Evolutionary conservation across 768 basidiomycete species (phyloP).

Genomic region (Sporobolomyces roseus): DNA sequence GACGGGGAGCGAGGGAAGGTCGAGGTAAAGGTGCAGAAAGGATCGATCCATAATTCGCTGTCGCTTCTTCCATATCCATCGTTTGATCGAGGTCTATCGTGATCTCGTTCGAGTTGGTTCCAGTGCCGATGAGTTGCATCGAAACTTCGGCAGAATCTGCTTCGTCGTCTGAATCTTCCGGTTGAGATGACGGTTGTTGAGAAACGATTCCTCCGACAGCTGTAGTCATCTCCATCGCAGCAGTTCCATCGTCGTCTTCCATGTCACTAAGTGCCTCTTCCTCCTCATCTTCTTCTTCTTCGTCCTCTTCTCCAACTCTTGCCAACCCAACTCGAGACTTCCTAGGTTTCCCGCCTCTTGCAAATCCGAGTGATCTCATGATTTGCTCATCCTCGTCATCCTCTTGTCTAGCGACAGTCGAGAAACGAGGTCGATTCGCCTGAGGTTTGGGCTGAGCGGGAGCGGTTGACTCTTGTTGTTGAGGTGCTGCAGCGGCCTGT

Average conservation of each 20-base stretch:
- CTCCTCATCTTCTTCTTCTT: slow-evolving; percentile 24
- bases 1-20: neutral
- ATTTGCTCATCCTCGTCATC: slow-evolving; percentile 40
- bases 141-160: slow-evolving; percentile 39
- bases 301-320: slow-evolving; percentile 21
- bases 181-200: neutral
- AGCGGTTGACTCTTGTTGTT: no score
- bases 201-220: slow-evolving; percentile 25
- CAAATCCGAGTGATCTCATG: slow-evolving; percentile 28
- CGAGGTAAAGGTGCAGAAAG: slow-evolving; percentile 5
- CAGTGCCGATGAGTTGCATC: slow-evolving; percentile 29
- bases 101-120: neutral
- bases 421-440: slow-evolving; percentile 16
- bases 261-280: slow-evolving; percentile 14
- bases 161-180: slow-evolving; percentile 26
- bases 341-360: slow-evolving; percentile 23
- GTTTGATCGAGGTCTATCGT: slow-evolving; percentile 34
- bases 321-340: slow-evolving; percentile 25
- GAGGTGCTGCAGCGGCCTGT: no score
- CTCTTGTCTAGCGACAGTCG: slow-evolving; percentile 27
- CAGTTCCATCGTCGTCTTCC: slow-evolving; percentile 19
- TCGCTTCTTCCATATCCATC: slow-evolving; percentile 37
- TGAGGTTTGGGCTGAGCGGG: neutral
- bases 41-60: slow-evolving; percentile 29
- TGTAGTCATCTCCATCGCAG: slow-evolving; percentile 32